Conservation (phyloP, 2,329 filamentous ascomycete species). For the Furcasterigmium sp. region DNA sequence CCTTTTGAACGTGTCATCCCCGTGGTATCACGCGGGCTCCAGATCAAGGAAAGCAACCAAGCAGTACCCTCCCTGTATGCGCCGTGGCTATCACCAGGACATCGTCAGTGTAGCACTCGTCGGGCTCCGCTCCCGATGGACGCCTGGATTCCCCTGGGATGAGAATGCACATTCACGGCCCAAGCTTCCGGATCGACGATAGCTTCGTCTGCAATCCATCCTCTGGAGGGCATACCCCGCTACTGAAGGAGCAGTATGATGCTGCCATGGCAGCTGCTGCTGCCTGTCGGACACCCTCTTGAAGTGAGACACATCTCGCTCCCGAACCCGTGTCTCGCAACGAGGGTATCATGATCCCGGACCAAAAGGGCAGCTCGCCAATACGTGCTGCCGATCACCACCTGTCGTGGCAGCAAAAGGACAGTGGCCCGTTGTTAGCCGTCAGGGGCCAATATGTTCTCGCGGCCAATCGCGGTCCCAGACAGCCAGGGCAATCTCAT, state of each 20-base stretch:
- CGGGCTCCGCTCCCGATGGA: too few species aligned
- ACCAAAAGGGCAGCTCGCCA: not conserved
- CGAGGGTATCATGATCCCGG: not conserved
- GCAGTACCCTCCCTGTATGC: too few species aligned
- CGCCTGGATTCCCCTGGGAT: too few species aligned
- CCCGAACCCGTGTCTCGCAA: too few species aligned
- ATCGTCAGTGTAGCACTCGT: too few species aligned
- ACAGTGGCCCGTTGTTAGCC: not conserved
- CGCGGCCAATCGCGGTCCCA: not conserved
- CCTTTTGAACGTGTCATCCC: not conserved
- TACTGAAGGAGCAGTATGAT: too few species aligned
- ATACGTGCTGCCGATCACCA: not conserved
- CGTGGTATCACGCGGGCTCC: not conserved
- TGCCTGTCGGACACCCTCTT: too few species aligned
- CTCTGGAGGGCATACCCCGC: too few species aligned
- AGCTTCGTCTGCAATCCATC: too few species aligned
- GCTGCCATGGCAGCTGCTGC: too few species aligned
- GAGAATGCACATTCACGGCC: not conserved
- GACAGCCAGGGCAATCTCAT: not conserved
- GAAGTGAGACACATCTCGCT: too few species aligned
- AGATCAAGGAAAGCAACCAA: not conserved
- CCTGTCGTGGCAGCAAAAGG: not conserved
- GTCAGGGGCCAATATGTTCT: not conserved
- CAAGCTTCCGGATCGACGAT: not conserved
- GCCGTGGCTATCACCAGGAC: too few species aligned